These are phyloP conservation scores for Trichoderma arundinaceum DNA, from an alignment of 2,329 filamentous ascomycete genomes.

Conservation along the genomic window DNA sequence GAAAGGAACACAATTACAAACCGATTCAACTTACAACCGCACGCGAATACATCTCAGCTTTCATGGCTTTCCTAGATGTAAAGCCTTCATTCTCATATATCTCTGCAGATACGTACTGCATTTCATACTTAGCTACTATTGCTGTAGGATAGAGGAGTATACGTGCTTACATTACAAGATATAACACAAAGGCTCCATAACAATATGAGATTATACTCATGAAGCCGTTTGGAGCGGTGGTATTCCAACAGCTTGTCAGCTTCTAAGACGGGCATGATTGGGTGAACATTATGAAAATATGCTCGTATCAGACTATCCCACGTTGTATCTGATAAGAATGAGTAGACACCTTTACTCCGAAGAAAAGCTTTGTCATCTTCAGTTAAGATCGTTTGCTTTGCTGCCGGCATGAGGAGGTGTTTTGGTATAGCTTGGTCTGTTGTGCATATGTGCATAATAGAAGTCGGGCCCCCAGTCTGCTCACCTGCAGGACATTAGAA, in stretches of 20 bases:
- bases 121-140: neutral
- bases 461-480: conserved; percentile 21
- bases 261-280: conserved; percentile 21
- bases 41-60: conserved; percentile 22
- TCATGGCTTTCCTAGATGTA: conserved; percentile 20
- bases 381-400: conserved; percentile 5
- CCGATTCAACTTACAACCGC: conserved; percentile 3
- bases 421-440: conserved; percentile 16
- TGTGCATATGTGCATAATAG: conserved; percentile 23
- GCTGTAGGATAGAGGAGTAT: too few relatives aligned
- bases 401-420: conserved; percentile 25
- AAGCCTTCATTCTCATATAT: conserved; percentile 25
- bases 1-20: neutral
- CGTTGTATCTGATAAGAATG: conserved; percentile 14
- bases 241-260: conserved; percentile 19
- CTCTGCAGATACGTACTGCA: conserved; percentile 9
- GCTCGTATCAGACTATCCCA: conserved; percentile 16
- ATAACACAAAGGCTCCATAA: conserved; percentile 13
- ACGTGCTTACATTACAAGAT: neutral
- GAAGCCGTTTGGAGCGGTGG: conserved; percentile 12
- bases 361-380: conserved; percentile 17
- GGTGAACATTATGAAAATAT: conserved; percentile 25
- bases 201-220: conserved; percentile 18
- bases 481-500: neutral
- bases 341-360: conserved; percentile 23